These are phyloP conservation scores for Penicillium janthinellum DNA, from an alignment of 2,329 filamentous ascomycete species.

Conservation along the genomic window DNA sequence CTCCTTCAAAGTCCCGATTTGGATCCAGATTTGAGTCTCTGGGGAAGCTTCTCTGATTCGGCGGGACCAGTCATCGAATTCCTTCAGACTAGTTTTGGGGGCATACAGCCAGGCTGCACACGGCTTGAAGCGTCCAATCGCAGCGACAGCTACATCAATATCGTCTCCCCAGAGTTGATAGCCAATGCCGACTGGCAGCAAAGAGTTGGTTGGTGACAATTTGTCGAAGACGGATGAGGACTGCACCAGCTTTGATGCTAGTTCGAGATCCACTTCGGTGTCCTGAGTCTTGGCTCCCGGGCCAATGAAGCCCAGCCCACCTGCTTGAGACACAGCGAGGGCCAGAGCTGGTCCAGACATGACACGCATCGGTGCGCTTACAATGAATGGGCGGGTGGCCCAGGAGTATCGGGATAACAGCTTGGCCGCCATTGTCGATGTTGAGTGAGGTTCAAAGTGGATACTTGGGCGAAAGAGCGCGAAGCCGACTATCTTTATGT, in stretches of 20 bases:
- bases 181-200: constrained; percentile 46
- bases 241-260: constrained; percentile 31
- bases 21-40: constrained; percentile 56
- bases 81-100: constrained; percentile 33
- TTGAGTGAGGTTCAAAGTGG: background rate
- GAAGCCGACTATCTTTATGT: background rate
- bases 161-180: constrained; percentile 47
- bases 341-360: constrained; percentile 62
- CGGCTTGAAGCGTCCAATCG: constrained; percentile 39
- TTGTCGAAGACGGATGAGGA: constrained; percentile 6
- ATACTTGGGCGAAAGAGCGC: background rate
- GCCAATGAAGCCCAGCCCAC: constrained; percentile 58
- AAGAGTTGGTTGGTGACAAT: constrained; percentile 9
- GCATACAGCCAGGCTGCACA: constrained; percentile 50
- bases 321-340: constrained; percentile 60
- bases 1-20: constrained; percentile 56
- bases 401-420: constrained; percentile 56
- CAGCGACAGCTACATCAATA: constrained; percentile 31
- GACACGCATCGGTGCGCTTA: constrained; percentile 70
- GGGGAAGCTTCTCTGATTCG: constrained; percentile 46
- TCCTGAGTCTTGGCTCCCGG: constrained; percentile 54
- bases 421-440: constrained; percentile 17
- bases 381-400: constrained; percentile 61
- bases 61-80: constrained; percentile 49
- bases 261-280: constrained; percentile 35